These are phyloP conservation scores for Cercophora sp. DNA, from an alignment of 495 filamentous ascomycete species.

Conservation along the genomic window DNA sequence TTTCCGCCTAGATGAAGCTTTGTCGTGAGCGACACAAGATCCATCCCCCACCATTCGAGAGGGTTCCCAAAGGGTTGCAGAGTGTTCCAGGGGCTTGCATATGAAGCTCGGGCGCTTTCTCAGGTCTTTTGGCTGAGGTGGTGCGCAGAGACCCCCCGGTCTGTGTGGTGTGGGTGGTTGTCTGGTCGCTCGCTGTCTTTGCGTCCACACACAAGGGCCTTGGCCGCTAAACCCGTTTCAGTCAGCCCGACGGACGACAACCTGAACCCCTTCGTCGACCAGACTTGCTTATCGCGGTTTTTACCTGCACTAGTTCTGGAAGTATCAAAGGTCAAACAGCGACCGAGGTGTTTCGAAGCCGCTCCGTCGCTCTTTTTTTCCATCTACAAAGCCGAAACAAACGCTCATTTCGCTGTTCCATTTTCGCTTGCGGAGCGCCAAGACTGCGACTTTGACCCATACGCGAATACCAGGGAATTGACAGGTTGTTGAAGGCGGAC, in stretches of 20 bases:
- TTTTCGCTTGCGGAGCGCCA: slow-evolving; percentile 1
- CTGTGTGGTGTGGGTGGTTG: neutral
- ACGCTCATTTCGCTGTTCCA: slow-evolving; percentile 4
- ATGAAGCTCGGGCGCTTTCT: slow-evolving; percentile 7
- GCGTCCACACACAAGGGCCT: slow-evolving; percentile 6
- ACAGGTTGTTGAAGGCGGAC: neutral
- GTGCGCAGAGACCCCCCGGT: neutral
- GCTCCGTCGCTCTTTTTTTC: slow-evolving; percentile 4
- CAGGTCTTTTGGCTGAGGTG: too few species aligned
- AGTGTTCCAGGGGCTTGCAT: neutral
- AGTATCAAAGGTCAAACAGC: too few species aligned
- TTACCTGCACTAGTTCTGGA: too few species aligned
- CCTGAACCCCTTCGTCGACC: slow-evolving; percentile 23
- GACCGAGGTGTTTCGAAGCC: slow-evolving; percentile 9
- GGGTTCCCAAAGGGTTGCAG: too few species aligned
- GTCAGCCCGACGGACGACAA: too few species aligned
- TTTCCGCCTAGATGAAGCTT: too few species aligned
- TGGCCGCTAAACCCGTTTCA: slow-evolving; percentile 29
- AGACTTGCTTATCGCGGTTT: too few species aligned
- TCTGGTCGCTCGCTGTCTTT: neutral
- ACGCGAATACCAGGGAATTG: neutral
- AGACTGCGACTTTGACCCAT: neutral
- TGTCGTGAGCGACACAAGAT: too few species aligned
- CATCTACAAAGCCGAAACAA: neutral
- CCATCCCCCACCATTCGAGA: too few species aligned